Percentiles rank a stretch among this genome's conserved stretches.
phyloP scores from a whole-genome alignment of 1,284 basidiomycete species.

The Fomitiporia mediterranea region DNA sequence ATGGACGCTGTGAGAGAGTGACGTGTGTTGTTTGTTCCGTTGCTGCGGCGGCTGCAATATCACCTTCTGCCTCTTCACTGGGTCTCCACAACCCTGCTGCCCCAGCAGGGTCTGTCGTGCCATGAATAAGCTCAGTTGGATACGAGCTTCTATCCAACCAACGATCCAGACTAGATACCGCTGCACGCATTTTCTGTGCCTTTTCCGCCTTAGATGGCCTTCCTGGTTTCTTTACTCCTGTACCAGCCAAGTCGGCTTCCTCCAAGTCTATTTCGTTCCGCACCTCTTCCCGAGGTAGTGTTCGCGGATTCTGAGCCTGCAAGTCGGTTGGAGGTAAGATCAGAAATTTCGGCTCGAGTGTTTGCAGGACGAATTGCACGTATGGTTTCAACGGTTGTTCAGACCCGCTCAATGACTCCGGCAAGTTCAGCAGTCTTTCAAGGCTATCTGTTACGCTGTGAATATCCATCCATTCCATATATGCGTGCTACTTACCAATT shows the following conservation, averaged over 20 bases:
- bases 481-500: constrained; percentile 34
- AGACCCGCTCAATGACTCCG: constrained; percentile 24
- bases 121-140: constrained; percentile 18
- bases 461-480: constrained; percentile 12
- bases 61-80: neutral
- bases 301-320: constrained; percentile 52
- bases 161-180: constrained; percentile 44
- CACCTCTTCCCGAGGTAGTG: constrained; percentile 60
- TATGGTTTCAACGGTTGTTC: constrained; percentile 24
- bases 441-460: constrained; percentile 45
- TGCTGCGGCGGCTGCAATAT: neutral
- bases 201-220: constrained; percentile 62
- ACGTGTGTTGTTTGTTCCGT: constrained; percentile 30
- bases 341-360: constrained; percentile 47
- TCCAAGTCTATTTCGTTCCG: constrained; percentile 30
- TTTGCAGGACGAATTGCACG: constrained; percentile 42
- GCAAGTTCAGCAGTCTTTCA: constrained; percentile 41
- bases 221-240: constrained; percentile 50
- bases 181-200: constrained; percentile 47
- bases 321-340: constrained; percentile 50
- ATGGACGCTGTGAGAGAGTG: constrained; percentile 36
- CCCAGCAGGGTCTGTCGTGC: constrained; percentile 10
- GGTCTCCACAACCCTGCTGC: neutral
- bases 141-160: constrained; percentile 44
- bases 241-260: constrained; percentile 9